Evolutionary conservation across 1,284 basidiomycete species (phyloP).

Genomic region (Wallemia mellicola): DNA sequence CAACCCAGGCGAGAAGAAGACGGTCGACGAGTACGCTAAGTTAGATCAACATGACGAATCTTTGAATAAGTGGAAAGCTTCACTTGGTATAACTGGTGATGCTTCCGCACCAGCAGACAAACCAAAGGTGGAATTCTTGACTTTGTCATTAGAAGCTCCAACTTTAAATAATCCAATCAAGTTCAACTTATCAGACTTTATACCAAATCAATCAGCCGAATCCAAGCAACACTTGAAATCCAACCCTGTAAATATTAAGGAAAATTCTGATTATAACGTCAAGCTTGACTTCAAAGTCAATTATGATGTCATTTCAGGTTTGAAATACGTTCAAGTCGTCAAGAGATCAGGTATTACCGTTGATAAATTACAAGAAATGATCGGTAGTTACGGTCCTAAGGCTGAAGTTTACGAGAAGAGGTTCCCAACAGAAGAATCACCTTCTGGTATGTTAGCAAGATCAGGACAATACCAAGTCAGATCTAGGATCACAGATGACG

Average conservation of each 20-base stretch:
- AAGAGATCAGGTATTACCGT: constrained; percentile 32
- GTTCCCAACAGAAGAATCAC: constrained; percentile 45
- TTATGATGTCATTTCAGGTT: constrained; percentile 54
- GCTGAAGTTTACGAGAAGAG: constrained; percentile 10
- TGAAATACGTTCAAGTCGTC: constrained; percentile 55
- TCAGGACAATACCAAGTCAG: constrained; percentile 36
- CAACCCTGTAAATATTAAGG: constrained; percentile 27
- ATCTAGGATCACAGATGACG: constrained; percentile 56
- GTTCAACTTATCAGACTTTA: constrained; percentile 15
- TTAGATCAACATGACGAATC: constrained; percentile 64
- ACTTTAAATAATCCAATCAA: constrained; percentile 17
- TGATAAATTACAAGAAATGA: constrained; percentile 18
- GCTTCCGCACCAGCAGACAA: constrained; percentile 8
- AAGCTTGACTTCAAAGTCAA: constrained; percentile 64
- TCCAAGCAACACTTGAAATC: constrained; percentile 16
- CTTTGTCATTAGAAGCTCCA: constrained; percentile 20
- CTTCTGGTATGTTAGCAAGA: constrained; percentile 51
- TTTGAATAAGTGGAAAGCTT: constrained; percentile 44
- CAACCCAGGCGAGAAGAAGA: constrained; percentile 24
- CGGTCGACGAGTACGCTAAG: constrained; percentile 34
- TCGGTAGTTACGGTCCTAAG: constrained; percentile 21
- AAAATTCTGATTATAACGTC: constrained; percentile 36
- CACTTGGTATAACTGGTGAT: constrained; percentile 42
- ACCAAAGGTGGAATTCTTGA: constrained; percentile 14
- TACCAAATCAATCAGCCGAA: too few relatives aligned